Evolutionary conservation across 371 early-diverging fungal genomes (phyloP), one percentile per base, ranked within the genome.

Genomic region (Mucor indicus): DNA sequence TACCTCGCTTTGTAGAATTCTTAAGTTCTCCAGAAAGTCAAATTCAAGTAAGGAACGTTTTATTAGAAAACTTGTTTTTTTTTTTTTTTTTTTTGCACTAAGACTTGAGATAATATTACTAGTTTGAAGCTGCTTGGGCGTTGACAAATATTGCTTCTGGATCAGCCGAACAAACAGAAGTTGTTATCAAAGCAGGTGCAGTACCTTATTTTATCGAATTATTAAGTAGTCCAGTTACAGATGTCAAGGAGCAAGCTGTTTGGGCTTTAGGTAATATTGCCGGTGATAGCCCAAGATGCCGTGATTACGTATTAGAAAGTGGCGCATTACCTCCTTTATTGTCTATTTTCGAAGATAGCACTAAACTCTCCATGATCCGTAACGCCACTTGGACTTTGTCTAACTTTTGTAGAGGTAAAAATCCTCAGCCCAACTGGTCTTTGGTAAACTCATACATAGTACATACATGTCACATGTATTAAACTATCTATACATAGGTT

Each of bases 241-340:
- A 95, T 65, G 93, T 99, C 40, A 88, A 88, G 53, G 99, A 99
- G 76, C 99, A 99, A 77, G 95, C 96, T 46, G 98, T 99, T 35
- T 99, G 99, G 99, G 99, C 99, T 16, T 79, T 99, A 33, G 99
- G 99, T 59, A 99, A 99, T 81, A 99, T 99, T 81, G 98, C 99
- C 29, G 99, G 99, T 53, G 99, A 99, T 81, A 90, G 90, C 64
- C 90, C 98, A 47, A 64, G 70, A 13, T 95, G 93, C 70, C 90
- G 99, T 57, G 98, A 99, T 75, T 85, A 71, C 60, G 97, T 98
- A 29, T 81, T 99, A 25, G 70, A 85, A 12, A 69, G 72, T 38
- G 93, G 93, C 39, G 96, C 95, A 8, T 70, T 97, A 43, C 84
- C 81, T 39, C 91, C 93, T 21, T 64, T 99, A 35, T 65, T 98